phyloP scores from a whole-genome alignment of 2,329 filamentous ascomycete species.

The Ceratocystis harringtonii region DNA sequence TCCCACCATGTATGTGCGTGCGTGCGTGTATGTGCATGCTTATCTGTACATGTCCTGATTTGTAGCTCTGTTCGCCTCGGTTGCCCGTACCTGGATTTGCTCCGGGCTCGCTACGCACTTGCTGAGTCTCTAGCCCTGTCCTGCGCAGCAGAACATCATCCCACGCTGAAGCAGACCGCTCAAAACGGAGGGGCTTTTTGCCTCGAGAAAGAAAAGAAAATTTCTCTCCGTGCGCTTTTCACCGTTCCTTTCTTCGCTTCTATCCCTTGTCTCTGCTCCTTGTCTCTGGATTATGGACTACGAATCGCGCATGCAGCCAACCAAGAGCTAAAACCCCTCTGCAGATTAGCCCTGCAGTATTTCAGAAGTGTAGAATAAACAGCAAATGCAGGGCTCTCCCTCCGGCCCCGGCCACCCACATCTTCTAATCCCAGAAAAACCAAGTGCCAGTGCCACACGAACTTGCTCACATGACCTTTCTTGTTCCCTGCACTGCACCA shows the following conservation, averaged over 20 bases:
- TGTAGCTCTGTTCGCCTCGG: neutral
- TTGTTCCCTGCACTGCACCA: neutral
- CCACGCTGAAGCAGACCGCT: too few relatives aligned
- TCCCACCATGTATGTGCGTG: neutral
- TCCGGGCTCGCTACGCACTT: too few relatives aligned
- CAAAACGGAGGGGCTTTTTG: too few relatives aligned
- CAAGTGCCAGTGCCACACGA: conserved; percentile 5
- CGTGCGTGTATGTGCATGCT: neutral
- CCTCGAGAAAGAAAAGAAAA: too few relatives aligned
- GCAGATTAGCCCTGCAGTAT: too few relatives aligned
- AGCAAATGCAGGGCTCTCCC: conserved; percentile 3
- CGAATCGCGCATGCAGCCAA: conserved; percentile 15
- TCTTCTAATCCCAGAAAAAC: neutral
- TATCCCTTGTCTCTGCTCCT: neutral
- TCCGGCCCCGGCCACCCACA: neutral
- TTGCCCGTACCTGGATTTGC: neutral
- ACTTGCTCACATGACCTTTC: conserved; percentile 6
- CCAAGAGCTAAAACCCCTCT: conserved; percentile 6
- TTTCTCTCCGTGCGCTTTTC: neutral
- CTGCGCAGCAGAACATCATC: too few relatives aligned
- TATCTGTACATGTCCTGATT: neutral
- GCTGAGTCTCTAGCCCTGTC: too few relatives aligned
- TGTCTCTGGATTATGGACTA: too few relatives aligned
- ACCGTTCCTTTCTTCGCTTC: neutral
- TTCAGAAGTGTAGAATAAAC: neutral